phyloP scores from a whole-genome alignment of 371 early-diverging fungal genomes.

The Saksenaea oblongispora region DNA sequence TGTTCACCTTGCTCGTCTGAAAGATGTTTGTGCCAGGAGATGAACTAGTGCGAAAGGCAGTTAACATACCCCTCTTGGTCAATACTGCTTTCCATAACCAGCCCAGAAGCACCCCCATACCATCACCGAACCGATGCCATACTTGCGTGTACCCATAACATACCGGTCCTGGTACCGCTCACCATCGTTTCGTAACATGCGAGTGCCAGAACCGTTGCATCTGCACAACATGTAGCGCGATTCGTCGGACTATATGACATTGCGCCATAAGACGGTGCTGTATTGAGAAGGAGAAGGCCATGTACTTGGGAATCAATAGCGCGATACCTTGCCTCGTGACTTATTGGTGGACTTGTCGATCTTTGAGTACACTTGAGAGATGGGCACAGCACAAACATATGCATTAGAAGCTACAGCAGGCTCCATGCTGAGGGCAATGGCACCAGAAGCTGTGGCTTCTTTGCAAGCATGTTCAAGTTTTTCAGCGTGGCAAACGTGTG shows the following conservation, averaged over 20 bases:
- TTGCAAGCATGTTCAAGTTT: not conserved
- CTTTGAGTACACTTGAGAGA: not conserved
- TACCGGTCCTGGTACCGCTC: too few relatives aligned
- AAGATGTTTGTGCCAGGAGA: not conserved
- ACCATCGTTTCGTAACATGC: too few relatives aligned
- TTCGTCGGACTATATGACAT: too few relatives aligned
- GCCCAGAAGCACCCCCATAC: too few relatives aligned
- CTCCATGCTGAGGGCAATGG: conserved; percentile 5
- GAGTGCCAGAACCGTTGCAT: too few relatives aligned
- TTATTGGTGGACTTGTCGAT: conserved; percentile 4
- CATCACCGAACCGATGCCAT: too few relatives aligned
- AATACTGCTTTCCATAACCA: too few relatives aligned
- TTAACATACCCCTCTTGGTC: too few relatives aligned
- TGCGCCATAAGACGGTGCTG: conserved; percentile 6
- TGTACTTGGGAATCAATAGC: conserved; percentile 6
- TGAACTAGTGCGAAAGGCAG: too few relatives aligned
- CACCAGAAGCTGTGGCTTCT: conserved; percentile 10
- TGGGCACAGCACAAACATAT: not conserved
- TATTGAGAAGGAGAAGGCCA: conserved; percentile 5
- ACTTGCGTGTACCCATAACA: too few relatives aligned
- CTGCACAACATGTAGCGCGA: too few relatives aligned
- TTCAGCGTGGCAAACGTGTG: conserved; percentile 7
- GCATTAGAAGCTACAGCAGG: not conserved
- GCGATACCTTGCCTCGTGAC: conserved; percentile 1
- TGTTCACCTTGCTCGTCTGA: not conserved